Conservation (phyloP, 1,284 basidiomycete species). For the Rhodotorula sp. region DNA sequence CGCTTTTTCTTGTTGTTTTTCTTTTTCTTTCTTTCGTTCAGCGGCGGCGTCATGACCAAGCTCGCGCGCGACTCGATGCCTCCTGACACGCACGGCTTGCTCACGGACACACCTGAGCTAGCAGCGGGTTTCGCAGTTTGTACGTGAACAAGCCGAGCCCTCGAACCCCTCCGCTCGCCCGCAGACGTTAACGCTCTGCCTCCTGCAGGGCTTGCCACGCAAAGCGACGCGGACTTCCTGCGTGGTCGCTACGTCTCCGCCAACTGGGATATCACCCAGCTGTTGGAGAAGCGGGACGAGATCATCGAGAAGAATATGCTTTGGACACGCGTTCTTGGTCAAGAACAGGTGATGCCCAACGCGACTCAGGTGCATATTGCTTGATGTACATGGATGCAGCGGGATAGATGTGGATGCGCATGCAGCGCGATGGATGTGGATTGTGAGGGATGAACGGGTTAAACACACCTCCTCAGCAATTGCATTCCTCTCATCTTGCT, state of each 20-base stretch:
- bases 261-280: constrained; percentile 19
- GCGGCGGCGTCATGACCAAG: constrained; percentile 25
- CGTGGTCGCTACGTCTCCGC: constrained; percentile 21
- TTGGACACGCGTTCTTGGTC: constrained; percentile 21
- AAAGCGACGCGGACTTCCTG: constrained; percentile 13
- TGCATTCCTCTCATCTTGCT: too few relatives aligned
- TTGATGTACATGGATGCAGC: too few relatives aligned
- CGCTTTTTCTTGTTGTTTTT: neutral
- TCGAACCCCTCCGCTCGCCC: neutral
- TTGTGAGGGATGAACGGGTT: too few relatives aligned
- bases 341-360: constrained; percentile 13
- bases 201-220: constrained; percentile 23
- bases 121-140: constrained; percentile 6
- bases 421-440: too few relatives aligned
- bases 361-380: too few relatives aligned
- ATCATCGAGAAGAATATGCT: constrained; percentile 15
- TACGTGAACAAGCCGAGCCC: neutral
- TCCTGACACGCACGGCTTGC: constrained; percentile 4
- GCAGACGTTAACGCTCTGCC: neutral
- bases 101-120: constrained; percentile 8
- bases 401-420: too few relatives aligned
- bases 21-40: neutral
- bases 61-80: constrained; percentile 15
- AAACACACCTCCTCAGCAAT: too few relatives aligned
- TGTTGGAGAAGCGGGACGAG: constrained; percentile 11